Evolutionary conservation across 1,284 basidiomycete species (phyloP), one percentile per base, ranked within the genome.

Genomic region (Boletellus deceptivus): DNA sequence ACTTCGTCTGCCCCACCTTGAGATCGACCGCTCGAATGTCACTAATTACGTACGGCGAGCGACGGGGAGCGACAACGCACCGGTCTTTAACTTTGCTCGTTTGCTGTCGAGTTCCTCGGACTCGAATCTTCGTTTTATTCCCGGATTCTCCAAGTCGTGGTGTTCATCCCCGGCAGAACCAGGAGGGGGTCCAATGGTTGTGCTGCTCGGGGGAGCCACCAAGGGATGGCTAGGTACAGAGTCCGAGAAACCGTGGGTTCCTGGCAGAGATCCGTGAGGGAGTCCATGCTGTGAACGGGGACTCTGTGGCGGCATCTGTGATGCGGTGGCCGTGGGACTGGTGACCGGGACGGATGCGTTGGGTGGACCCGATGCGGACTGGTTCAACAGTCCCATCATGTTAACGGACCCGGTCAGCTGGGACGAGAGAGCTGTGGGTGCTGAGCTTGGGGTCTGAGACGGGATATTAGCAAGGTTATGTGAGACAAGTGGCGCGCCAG

Each of bases 71-170:
- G 22, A 55, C 29, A 54, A 51, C 59, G 61, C 59, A 86, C 87
- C 84, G 58, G 77, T 87, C 72, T 82, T 88, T 67, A 83, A 78
- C 59, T 85, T 76, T 43, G 70, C 78, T 57, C 87, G 78, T 68
- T 91, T 91, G 43, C 68, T 73, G 48, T 86, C 83, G 37, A 69
- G 67, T 50, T 86, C 86, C 44, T 84, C 83, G n/a, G 72, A 72
- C 46, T 83, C 82, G 54, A 83, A 69, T 63, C 88, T 89, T 56
- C 89, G 74, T 64, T 91, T 91, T 50, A 82, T 73, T 20, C 73
- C 76, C 50, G 83, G 80, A 17, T 66, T 56, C 48, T 87, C 86
- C 29, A 64, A 60, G 27, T 75, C 74, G 40, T 57, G 61, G 14
- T 54, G 54, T 3, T 67, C 63, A 24, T 42, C 59, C 7, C 34